Conservation (phyloP, 768 basidiomycete species). For the Hemileccinum rubropunctum region DNA sequence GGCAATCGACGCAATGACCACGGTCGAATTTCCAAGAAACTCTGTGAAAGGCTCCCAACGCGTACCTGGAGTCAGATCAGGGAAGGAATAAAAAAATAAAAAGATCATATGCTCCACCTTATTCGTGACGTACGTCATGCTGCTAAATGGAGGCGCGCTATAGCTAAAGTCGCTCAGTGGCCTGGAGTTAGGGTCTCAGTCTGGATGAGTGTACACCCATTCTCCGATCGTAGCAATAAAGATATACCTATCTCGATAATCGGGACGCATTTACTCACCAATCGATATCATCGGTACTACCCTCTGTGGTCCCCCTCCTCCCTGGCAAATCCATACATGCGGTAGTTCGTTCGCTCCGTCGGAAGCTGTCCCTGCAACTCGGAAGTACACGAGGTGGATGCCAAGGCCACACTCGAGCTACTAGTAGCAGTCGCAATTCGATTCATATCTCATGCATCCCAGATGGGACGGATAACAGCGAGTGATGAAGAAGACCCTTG, state of each 20-base stretch:
- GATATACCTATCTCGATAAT: neutral
- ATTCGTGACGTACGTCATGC: conserved; percentile 42
- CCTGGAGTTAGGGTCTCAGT: neutral
- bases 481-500: too few species aligned
- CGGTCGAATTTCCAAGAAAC: conserved; percentile 52
- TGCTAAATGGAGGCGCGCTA: neutral
- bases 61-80: conserved; percentile 27
- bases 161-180: neutral
- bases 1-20: conserved; percentile 53
- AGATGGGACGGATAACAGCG: too few species aligned
- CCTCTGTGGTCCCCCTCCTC: too few species aligned
- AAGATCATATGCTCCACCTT: conserved; percentile 35
- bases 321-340: too few species aligned
- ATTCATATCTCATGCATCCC: too few species aligned
- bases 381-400: too few species aligned
- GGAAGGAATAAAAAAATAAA: neutral
- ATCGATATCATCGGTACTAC: too few species aligned
- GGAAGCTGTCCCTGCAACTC: too few species aligned
- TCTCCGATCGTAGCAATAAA: neutral
- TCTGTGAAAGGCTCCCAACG: conserved; percentile 57
- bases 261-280: too few species aligned
- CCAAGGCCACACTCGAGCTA: too few species aligned
- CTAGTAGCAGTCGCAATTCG: too few species aligned
- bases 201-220: neutral
- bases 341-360: too few species aligned